These are phyloP conservation scores for Infundibulicybe gibba DNA, from an alignment of 768 basidiomycete species.

Conservation along the genomic window DNA sequence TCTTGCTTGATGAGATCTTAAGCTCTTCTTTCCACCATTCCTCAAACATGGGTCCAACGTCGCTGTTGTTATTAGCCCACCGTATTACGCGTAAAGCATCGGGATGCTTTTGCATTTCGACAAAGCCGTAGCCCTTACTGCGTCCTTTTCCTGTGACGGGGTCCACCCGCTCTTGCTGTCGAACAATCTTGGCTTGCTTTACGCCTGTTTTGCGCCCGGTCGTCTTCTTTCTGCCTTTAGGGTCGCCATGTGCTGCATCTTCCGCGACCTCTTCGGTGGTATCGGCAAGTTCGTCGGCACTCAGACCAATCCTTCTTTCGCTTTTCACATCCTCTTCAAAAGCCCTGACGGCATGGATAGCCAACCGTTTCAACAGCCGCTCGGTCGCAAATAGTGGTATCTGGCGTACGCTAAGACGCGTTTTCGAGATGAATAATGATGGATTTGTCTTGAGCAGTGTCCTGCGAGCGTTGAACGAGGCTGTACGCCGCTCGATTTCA, in stretches of 20 bases:
- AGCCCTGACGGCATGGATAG: conserved; percentile 70
- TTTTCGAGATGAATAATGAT: conserved; percentile 90
- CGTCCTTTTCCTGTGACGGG: conserved; percentile 81
- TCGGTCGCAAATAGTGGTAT: conserved; percentile 90
- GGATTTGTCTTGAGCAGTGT: conserved; percentile 87
- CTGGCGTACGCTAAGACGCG: conserved; percentile 90
- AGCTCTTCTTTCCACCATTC: conserved; percentile 87
- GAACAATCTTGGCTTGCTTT: conserved; percentile 89
- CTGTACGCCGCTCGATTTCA: conserved; percentile 83
- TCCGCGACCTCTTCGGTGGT: conserved; percentile 48
- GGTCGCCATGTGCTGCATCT: conserved; percentile 13
- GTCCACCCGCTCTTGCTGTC: conserved; percentile 85
- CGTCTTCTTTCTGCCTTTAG: conserved; percentile 17
- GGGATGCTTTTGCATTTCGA: conserved; percentile 85
- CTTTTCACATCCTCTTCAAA: conserved; percentile 79
- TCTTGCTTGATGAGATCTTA: conserved; percentile 55
- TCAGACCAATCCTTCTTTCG: conserved; percentile 57
- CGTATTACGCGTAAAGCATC: conserved; percentile 89
- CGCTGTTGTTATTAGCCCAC: conserved; percentile 81
- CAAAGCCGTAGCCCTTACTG: conserved; percentile 93
- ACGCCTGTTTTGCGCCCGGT: conserved; percentile 44
- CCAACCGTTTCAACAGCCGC: conserved; percentile 83
- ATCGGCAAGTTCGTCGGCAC: conserved; percentile 66
- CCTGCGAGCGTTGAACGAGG: conserved; percentile 83
- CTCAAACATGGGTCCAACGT: conserved; percentile 59